Percentiles rank a stretch among this genome's conserved stretches.
Conservation (phyloP, 768 basidiomycete species). For the Agrocybe pediades region DNA sequence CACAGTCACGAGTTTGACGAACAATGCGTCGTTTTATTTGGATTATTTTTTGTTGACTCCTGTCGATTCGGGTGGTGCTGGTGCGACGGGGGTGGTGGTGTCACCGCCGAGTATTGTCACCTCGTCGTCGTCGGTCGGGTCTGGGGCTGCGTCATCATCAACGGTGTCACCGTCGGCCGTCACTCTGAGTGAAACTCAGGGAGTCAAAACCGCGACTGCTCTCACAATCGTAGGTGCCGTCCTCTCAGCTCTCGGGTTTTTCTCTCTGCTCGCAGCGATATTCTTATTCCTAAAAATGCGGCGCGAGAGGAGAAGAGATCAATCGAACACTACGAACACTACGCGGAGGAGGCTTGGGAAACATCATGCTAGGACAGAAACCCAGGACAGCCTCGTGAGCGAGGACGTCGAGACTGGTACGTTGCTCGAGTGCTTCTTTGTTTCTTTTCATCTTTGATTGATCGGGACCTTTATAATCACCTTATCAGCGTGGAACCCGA, state of each 20-base stretch:
- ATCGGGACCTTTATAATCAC: neutral
- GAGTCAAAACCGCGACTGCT: neutral
- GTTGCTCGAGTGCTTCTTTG: neutral
- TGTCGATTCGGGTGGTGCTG: neutral
- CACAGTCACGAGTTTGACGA: neutral
- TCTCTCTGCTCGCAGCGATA: neutral
- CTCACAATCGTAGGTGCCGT: neutral
- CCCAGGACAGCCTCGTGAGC: too few species aligned
- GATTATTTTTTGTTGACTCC: neutral
- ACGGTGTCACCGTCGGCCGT: neutral
- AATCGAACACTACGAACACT: too few species aligned
- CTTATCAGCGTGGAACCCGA: neutral
- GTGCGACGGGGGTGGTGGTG: too few species aligned
- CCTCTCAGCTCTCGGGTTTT: neutral
- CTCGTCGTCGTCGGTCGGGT: neutral
- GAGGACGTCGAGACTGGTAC: neutral
- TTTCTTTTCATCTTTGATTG: neutral
- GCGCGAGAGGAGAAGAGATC: neutral
- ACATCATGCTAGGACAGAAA: too few species aligned
- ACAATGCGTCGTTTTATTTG: neutral
- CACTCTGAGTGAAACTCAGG: neutral
- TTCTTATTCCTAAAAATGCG: neutral
- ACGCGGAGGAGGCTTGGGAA: too few species aligned
- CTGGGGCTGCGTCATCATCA: neutral
- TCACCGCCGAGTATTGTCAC: too few species aligned